Evolutionary conservation across 2,329 filamentous ascomycete species (phyloP), one percentile per base, ranked within the genome.

Genomic region (Colletotrichum tamarilloi): DNA sequence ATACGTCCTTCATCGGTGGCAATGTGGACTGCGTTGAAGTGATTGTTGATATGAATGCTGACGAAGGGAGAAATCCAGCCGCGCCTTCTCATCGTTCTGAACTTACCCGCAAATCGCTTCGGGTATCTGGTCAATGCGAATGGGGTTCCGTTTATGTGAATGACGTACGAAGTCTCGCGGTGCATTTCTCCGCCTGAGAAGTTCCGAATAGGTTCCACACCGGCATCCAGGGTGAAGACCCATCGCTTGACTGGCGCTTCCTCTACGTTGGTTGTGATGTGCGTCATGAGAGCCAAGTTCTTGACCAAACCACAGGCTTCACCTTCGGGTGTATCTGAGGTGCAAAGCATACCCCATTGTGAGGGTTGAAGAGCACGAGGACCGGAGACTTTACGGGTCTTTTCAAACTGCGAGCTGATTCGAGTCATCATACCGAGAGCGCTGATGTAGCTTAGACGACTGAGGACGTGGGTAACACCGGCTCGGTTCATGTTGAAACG

Each of bases 371-470:
- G 87, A 22, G 97, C 97, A 89, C 97, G 92, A 78, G 97, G 97
- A 76, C 97, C 97, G 80, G 93, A 95, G 74, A 99, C 95, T 84
- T 99, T 99, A 77, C 97, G 88, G 2, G 97, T 98, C 88, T 99
- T 99, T 82, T 99, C 97, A 79, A 99, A 99, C 85, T 99, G 97
- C 88, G 94, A 97, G 82, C 93, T 97, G 79, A 99, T 98, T 82
- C 97, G 90, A 16, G 97, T 99, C 97, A 99, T 99, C 97, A 99
- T 99, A 75, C 97, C 97, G 32, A 99, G 90, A 32, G 97, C 97
- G 75, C 93, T 94, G 82, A 99, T 98, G 80, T 98, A 99, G 82
- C 96, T 98, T 68, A 99, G 87, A 75, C 97, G 92, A 83, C 96
- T 98, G 62, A 99, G 87, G 53, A 99, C 95, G 82, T 99, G 97